These are phyloP conservation scores for Powellomyces hirtus DNA, from an alignment of 192 early-diverging fungal genomes.

Conservation along the genomic window DNA sequence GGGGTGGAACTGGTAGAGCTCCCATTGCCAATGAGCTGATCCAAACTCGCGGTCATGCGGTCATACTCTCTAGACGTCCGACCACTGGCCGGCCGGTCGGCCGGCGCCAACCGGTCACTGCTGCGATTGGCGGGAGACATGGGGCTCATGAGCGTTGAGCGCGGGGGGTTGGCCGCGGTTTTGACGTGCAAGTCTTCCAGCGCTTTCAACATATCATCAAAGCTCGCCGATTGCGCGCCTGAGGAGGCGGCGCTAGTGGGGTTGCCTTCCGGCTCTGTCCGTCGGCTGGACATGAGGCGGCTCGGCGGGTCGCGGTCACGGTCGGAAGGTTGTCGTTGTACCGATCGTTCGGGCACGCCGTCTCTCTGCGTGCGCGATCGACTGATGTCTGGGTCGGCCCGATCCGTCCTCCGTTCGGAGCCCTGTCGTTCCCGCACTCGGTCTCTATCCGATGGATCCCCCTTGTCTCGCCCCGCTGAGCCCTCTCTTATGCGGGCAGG, in stretches of 20 bases:
- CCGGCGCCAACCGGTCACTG: not conserved
- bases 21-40: not conserved
- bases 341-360: not conserved
- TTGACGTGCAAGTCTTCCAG: slow-evolving; percentile 20
- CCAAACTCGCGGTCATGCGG: slow-evolving; percentile 7
- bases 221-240: slow-evolving; percentile 3
- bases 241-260: not conserved
- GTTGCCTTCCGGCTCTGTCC: not conserved
- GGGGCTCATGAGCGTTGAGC: slow-evolving; percentile 2
- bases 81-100: not conserved
- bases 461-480: not conserved
- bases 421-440: not conserved
- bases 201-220: slow-evolving; percentile 30
- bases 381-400: not conserved
- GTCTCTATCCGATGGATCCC: not conserved
- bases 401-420: not conserved
- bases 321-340: not conserved
- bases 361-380: not conserved
- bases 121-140: not conserved
- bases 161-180: slow-evolving; percentile 21
- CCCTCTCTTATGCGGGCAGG: not conserved
- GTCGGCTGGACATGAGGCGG: not conserved
- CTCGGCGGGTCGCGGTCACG: not conserved
- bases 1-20: too few relatives aligned
- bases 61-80: slow-evolving; percentile 17